Percentiles rank a stretch among this genome's conserved stretches.
Evolutionary conservation across 2,329 filamentous ascomycete genomes (phyloP).

Genomic region (Davidsoniella australis): DNA sequence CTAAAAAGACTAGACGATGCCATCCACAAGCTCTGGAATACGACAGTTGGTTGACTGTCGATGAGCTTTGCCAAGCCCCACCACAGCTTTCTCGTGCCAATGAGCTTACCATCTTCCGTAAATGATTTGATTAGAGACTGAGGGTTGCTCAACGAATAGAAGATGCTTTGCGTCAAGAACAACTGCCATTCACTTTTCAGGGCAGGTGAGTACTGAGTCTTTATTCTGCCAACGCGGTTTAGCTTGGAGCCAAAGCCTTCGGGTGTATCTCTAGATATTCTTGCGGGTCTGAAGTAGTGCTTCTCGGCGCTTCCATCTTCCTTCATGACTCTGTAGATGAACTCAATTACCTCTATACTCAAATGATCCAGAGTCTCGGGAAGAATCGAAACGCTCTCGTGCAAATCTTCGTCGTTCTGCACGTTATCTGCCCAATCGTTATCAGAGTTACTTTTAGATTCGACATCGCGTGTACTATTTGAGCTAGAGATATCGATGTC

Average conservation of each 20-base stretch:
- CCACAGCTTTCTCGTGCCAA: slow-evolving; percentile 45
- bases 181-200: slow-evolving; percentile 35
- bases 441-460: slow-evolving; percentile 3
- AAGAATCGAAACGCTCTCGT: slow-evolving; percentile 16
- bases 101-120: slow-evolving; percentile 30
- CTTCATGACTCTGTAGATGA: slow-evolving; percentile 43
- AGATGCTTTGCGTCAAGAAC: slow-evolving; percentile 48
- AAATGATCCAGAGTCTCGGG: slow-evolving; percentile 41
- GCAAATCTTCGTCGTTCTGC: background rate
- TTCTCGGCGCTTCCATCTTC: slow-evolving; percentile 36
- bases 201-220: slow-evolving; percentile 16
- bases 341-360: slow-evolving; percentile 37
- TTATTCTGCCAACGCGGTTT: slow-evolving; percentile 5
- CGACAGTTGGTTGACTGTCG: slow-evolving; percentile 36
- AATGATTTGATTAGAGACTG: slow-evolving; percentile 39
- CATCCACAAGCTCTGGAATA: slow-evolving; percentile 49
- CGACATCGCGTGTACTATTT: slow-evolving; percentile 5
- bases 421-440: background rate
- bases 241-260: slow-evolving; percentile 4
- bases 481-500: slow-evolving; percentile 8
- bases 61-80: slow-evolving; percentile 45
- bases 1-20: slow-evolving; percentile 40
- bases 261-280: slow-evolving; percentile 7
- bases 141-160: slow-evolving; percentile 44
- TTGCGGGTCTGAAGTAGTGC: slow-evolving; percentile 14